These are phyloP conservation scores for Cyphellophora europaea DNA, from an alignment of 2,329 filamentous ascomycete genomes.

Conservation along the genomic window DNA sequence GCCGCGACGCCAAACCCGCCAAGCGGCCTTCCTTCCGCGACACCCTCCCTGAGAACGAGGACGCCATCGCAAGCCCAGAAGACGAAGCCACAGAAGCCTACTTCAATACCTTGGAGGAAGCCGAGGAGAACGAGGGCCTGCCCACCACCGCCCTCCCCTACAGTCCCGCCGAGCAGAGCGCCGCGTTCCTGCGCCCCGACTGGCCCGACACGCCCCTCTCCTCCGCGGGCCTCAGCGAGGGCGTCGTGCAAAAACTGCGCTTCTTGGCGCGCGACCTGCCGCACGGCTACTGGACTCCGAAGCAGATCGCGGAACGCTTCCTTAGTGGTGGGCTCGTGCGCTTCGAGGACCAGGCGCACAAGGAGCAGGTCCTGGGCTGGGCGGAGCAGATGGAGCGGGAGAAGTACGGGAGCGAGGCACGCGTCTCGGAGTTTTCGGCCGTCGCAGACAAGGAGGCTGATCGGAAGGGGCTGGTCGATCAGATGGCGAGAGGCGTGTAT, in stretches of 20 bases:
- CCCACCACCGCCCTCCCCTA: not conserved
- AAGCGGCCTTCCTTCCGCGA: no score
- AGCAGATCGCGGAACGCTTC: constrained; percentile 17
- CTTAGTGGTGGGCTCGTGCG: constrained; percentile 15
- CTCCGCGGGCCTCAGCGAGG: constrained; percentile 12
- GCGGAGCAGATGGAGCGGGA: constrained; percentile 10
- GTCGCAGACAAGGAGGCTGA: constrained; percentile 11
- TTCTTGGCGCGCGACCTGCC: constrained; percentile 18
- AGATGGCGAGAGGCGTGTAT: constrained; percentile 15
- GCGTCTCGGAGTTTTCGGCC: not conserved
- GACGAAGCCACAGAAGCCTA: no score
- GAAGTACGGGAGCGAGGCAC: constrained; percentile 8
- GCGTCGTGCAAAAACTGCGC: constrained; percentile 17
- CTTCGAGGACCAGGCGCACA: constrained; percentile 18
- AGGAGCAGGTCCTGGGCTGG: constrained; percentile 13
- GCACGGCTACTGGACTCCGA: constrained; percentile 18
- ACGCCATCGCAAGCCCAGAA: no score
- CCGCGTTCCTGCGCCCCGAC: constrained; percentile 14
- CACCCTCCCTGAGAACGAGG: no score
- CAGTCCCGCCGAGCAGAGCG: not conserved
- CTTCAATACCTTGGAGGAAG: no score
- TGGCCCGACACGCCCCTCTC: constrained; percentile 19
- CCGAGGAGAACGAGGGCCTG: not conserved
- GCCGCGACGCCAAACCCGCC: no score
- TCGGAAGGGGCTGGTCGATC: constrained; percentile 11